These are phyloP conservation scores for Raphanus raphanistrum DNA, from an alignment of 345 rosid genomes.

Conservation along the genomic window DNA sequence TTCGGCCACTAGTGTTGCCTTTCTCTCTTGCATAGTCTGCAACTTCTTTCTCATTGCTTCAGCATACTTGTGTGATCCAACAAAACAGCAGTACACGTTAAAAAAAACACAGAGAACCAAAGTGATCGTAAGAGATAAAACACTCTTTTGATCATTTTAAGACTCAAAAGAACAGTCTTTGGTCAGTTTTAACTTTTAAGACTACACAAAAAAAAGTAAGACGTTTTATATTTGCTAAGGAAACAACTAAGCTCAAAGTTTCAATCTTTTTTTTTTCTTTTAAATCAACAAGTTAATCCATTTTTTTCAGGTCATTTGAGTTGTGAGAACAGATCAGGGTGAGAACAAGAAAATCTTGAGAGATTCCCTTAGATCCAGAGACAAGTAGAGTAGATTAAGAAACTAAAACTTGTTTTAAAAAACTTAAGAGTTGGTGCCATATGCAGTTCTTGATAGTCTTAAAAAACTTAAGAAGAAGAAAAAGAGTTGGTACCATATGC, in stretches of 20 bases:
- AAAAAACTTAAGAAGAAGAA: constrained; percentile 14
- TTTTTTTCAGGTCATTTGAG: not conserved
- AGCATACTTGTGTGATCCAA: constrained; percentile 51
- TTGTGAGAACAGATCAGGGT: constrained; percentile 23
- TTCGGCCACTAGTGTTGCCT: constrained; percentile 60
- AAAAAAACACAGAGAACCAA: not conserved
- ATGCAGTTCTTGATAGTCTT: constrained; percentile 44
- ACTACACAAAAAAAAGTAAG: not conserved
- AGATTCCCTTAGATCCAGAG: constrained; percentile 40
- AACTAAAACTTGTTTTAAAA: constrained; percentile 20
- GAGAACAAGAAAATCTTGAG: constrained; percentile 9
- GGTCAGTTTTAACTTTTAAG: not conserved
- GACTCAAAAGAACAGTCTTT: too few relatives aligned
- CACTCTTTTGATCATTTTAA: too few relatives aligned
- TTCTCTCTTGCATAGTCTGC: constrained; percentile 55
- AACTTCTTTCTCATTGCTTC: constrained; percentile 51
- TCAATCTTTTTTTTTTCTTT: not conserved
- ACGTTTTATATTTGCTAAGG: too few relatives aligned
- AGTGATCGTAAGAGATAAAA: constrained; percentile 5
- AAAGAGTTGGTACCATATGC: constrained; percentile 44
- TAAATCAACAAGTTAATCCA: too few relatives aligned
- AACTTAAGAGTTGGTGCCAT: not conserved
- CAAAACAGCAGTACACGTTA: constrained; percentile 1
- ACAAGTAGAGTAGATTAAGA: constrained; percentile 8
- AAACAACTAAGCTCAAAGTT: not conserved